Percentiles rank a stretch among this genome's conserved stretches.
Evolutionary conservation across 768 basidiomycete genomes (phyloP).

Genomic region (Boletellus ananas): DNA sequence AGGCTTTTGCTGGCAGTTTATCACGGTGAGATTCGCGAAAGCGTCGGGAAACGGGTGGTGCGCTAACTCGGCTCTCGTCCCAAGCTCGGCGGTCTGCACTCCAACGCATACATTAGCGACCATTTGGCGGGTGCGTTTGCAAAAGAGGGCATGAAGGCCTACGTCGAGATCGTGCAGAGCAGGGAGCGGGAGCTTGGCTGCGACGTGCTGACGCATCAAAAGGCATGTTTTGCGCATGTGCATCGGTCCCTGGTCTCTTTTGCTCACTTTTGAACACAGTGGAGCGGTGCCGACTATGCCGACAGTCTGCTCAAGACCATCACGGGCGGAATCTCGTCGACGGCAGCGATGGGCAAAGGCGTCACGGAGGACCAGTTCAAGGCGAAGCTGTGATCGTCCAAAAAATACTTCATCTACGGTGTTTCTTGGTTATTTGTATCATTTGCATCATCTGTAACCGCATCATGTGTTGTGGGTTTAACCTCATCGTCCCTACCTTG

Average conservation of each 20-base stretch:
- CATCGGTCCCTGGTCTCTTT: conserved; percentile 4
- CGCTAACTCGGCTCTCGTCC: neutral
- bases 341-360: conserved; percentile 98
- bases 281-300: conserved; percentile 93
- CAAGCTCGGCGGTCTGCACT: conserved; percentile 94
- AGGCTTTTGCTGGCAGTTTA: conserved; percentile 99
- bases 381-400: conserved; percentile 38
- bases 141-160: conserved; percentile 98
- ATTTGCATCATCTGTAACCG: conserved; percentile 1
- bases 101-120: conserved; percentile 95
- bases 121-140: conserved; percentile 85
- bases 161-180: conserved; percentile 90
- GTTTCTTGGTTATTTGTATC: neutral
- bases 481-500: neutral
- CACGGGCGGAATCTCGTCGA: conserved; percentile 95
- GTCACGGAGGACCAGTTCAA: conserved; percentile 89
- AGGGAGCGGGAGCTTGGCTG: conserved; percentile 91
- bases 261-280: conserved; percentile 44
- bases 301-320: conserved; percentile 92
- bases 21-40: conserved; percentile 63
- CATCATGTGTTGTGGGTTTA: neutral
- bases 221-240: conserved; percentile 44
- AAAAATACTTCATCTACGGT: neutral
- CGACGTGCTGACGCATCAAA: conserved; percentile 97
- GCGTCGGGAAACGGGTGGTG: neutral